Conservation (phyloP, 2,329 filamentous ascomycete genomes). For the Cladorrhinum sp. region DNA sequence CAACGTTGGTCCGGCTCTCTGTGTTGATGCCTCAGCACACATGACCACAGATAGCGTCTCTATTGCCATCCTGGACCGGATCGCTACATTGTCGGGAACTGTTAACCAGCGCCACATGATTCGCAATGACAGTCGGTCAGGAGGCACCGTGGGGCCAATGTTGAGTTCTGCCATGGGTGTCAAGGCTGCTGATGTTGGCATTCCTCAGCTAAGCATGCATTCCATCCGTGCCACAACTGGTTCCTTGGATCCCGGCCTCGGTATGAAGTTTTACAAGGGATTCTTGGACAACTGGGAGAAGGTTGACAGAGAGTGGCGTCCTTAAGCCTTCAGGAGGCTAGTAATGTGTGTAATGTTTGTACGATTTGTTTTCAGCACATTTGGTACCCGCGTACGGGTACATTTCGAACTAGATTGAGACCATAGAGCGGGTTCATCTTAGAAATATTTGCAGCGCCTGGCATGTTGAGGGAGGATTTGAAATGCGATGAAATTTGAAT, state of each 20-base stretch:
- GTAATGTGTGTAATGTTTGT: neutral
- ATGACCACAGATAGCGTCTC: constrained; percentile 94
- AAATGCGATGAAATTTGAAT: no score
- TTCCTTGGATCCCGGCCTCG: constrained; percentile 78
- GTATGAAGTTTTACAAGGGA: constrained; percentile 82
- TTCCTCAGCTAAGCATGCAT: constrained; percentile 93
- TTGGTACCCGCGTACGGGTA: neutral
- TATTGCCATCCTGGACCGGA: constrained; percentile 72
- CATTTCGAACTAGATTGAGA: neutral
- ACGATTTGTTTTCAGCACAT: neutral
- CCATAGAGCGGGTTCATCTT: neutral
- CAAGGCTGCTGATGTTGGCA: constrained; percentile 78
- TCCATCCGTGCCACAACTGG: constrained; percentile 87
- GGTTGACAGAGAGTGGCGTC: constrained; percentile 73
- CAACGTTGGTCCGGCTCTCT: constrained; percentile 81
- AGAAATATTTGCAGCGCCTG: neutral
- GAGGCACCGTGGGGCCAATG: constrained; percentile 94
- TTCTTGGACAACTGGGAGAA: constrained; percentile 84
- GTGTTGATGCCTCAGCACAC: constrained; percentile 83
- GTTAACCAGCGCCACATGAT: constrained; percentile 90
- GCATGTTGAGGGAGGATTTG: neutral
- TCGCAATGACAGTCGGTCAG: constrained; percentile 82
- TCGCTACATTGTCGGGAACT: constrained; percentile 70
- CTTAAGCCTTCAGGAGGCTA: neutral
- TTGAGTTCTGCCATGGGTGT: constrained; percentile 78